Conservation (phyloP, 306 rosid species). For the Corylus heterophylla region DNA sequence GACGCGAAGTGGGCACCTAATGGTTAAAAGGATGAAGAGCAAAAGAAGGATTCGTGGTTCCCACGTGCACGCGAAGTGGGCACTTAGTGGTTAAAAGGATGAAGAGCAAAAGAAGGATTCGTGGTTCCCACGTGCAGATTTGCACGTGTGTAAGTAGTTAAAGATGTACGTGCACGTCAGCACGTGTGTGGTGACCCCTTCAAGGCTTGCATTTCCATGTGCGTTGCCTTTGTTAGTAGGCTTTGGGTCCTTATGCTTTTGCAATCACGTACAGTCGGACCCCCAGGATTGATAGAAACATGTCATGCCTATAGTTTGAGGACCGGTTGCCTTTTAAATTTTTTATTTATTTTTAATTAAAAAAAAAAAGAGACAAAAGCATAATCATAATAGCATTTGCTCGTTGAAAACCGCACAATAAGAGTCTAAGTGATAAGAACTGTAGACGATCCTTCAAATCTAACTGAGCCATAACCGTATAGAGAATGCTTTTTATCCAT, state of each 20-base stretch:
- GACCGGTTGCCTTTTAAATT: neutral
- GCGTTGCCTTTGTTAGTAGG: neutral
- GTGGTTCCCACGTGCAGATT: neutral
- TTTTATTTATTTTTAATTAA: neutral
- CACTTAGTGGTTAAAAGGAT: neutral
- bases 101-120: neutral
- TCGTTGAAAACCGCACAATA: no score
- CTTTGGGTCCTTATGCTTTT: neutral
- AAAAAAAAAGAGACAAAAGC: no score
- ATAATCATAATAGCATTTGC: no score
- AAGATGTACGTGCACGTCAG: slow-evolving; percentile 14
- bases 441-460: no score
- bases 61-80: neutral
- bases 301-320: neutral
- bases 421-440: no score
- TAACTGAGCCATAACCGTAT: no score
- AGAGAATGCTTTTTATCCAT: no score
- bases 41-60: no score
- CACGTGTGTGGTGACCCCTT: slow-evolving; percentile 24
- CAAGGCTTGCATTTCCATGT: slow-evolving; percentile 20
- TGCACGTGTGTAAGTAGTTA: neutral
- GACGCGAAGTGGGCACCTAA: no score
- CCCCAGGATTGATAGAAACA: neutral
- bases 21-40: no score
- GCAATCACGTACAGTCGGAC: neutral